Percentiles rank a stretch among this genome's conserved stretches.
Conservation (phyloP, 2,329 filamentous ascomycete genomes). For the Colletotrichum caudatum region DNA sequence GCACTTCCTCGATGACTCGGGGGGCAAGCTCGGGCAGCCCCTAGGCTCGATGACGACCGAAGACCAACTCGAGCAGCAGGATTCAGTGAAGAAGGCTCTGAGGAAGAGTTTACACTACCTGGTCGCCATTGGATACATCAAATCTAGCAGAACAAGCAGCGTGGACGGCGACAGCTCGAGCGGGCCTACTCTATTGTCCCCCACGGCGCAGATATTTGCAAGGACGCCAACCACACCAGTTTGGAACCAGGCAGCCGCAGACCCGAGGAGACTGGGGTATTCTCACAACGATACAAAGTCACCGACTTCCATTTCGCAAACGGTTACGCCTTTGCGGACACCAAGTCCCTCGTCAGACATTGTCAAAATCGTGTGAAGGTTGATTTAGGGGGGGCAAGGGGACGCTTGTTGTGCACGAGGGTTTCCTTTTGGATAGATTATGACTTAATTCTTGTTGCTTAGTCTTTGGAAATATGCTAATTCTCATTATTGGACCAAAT, state of each 20-base stretch:
- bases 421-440: background rate
- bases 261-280: constrained; percentile 6
- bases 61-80: constrained; percentile 9
- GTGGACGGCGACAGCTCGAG: constrained; percentile 22
- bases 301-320: background rate
- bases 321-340: background rate
- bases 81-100: background rate
- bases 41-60: constrained; percentile 10
- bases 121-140: constrained; percentile 31
- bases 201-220: constrained; percentile 29
- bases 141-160: constrained; percentile 3
- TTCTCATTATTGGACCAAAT: no score
- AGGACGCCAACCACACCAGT: constrained; percentile 27
- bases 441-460: background rate
- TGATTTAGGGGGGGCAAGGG: no score
- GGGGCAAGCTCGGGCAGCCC: constrained; percentile 21
- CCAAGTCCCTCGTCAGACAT: constrained; percentile 5
- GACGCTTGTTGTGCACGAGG: background rate
- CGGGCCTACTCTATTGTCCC: constrained; percentile 43
- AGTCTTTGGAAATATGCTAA: no score
- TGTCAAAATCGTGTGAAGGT: background rate
- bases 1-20: constrained; percentile 42
- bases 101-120: constrained; percentile 27
- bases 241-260: constrained; percentile 10
- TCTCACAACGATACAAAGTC: background rate